Conservation (phyloP, 768 basidiomycete genomes). For the Zangia roseola region DNA sequence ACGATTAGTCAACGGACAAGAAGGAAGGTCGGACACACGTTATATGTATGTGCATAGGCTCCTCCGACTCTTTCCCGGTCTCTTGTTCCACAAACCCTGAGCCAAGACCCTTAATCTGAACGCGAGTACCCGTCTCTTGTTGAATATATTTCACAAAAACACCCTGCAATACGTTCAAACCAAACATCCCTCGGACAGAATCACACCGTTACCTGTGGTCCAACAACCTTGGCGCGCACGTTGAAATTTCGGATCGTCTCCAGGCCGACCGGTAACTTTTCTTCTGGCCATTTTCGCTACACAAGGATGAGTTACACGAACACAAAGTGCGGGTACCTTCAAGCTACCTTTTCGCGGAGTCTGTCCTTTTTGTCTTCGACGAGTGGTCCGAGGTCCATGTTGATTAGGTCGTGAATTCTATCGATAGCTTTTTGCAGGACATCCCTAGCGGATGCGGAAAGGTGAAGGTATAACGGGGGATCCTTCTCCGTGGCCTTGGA, state of each 20-base stretch:
- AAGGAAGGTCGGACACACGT: constrained; percentile 52
- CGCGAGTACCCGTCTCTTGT: constrained; percentile 90
- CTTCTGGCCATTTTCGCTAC: constrained; percentile 97
- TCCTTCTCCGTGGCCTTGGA: constrained; percentile 89
- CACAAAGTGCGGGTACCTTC: not conserved
- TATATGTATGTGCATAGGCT: constrained; percentile 90
- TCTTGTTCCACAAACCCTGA: constrained; percentile 94
- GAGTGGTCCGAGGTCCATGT: constrained; percentile 73
- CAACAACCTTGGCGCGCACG: constrained; percentile 95
- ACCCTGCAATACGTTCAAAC: constrained; percentile 44
- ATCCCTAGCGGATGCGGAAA: constrained; percentile 73
- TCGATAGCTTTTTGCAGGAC: constrained; percentile 64
- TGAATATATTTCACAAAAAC: constrained; percentile 99
- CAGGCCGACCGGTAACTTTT: constrained; percentile 85
- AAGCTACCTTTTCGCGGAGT: constrained; percentile 58
- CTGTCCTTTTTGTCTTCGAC: constrained; percentile 78
- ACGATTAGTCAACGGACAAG: constrained; percentile 18
- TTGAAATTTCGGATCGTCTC: constrained; percentile 96
- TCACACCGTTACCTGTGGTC: constrained; percentile 67
- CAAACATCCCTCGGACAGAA: not conserved
- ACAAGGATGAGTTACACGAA: constrained; percentile 10
- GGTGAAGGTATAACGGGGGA: constrained; percentile 91
- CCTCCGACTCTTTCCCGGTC: constrained; percentile 83
- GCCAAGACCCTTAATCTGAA: constrained; percentile 94
- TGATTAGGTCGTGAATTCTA: constrained; percentile 71